These are phyloP conservation scores for Sequoia sempervirens DNA, from an alignment of 75 land plant genomes.

Conservation along the genomic window DNA sequence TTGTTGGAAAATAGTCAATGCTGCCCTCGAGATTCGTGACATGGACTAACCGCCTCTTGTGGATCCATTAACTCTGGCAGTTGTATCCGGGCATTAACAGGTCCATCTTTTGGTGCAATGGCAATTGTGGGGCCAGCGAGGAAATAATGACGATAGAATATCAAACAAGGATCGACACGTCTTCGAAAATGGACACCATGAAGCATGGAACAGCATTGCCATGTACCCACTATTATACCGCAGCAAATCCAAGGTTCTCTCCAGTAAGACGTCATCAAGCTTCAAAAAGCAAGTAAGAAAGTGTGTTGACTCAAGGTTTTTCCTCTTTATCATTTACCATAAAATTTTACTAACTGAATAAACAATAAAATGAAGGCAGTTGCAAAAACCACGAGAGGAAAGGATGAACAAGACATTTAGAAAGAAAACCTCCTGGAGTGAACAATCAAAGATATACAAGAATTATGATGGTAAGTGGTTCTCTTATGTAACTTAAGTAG, in stretches of 20 bases:
- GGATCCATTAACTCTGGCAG: no score
- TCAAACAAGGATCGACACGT: conserved; percentile 53
- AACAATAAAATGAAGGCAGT: not conserved
- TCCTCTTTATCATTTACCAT: not conserved
- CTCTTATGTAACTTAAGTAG: no score
- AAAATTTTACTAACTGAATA: not conserved
- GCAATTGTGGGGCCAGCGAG: no score
- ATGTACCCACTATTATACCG: conserved; percentile 41
- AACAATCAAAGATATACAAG: not conserved
- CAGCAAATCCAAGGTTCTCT: conserved; percentile 54
- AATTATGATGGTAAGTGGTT: not conserved
- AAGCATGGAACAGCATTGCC: conserved; percentile 81
- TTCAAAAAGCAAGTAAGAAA: conserved; percentile 15
- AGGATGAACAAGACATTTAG: not conserved
- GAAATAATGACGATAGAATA: conserved; percentile 48
- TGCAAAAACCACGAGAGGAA: not conserved
- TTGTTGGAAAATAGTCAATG: no score
- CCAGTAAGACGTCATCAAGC: conserved; percentile 67
- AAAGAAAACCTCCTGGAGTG: not conserved
- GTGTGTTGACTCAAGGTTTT: not conserved
- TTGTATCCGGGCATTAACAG: no score
- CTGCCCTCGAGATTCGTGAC: no score
- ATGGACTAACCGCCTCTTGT: no score
- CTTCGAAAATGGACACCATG: conserved; percentile 94
- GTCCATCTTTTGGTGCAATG: no score